Base-by-base conservation (phyloP, 306 rosid species). In the Albizia julibrissin region DNA sequence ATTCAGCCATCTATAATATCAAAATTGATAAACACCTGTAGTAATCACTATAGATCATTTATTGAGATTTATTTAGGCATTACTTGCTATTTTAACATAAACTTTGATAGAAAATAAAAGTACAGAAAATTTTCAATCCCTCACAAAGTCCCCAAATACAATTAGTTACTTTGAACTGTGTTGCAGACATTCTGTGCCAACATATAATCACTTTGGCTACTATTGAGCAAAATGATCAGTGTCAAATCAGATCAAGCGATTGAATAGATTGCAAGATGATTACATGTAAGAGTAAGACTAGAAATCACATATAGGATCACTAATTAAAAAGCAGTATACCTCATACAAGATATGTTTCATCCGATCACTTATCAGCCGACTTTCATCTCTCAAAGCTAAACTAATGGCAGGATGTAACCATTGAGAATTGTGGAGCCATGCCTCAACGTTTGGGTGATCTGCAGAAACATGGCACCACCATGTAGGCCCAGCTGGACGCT, bases 401-500 rank as follows among this genome's bases (percentile, higher is more conserved):
- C 95, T 89, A 72, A 96, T 88, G 27, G 99, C 99, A 79, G 99
- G 99, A 76, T 93, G 98, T 19, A 96, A 77, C 97, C 98, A 93
- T 74, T 88, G 97, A 76, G 97, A 92, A 88, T 22, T 91, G 75
- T 86, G 84, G 83, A 96, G 96, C 99, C 99, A 96, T 16, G 89
- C 69, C 71, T 84, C 88, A 83, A 88, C 82, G 12, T 83, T 82
- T 21, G 94, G 97, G 69, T 93, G 93, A 76, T 80, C 87, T 70
- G 97, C 97, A 85, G 89, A 84, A 78, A 96, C 89, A 88, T 96
- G 97, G 85, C 99, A 91, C 99, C 99, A 96, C 99, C 98, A 96
- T 72, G 54, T 83, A 16, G 99, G 99, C 66, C 99, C 99, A 42
- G 90, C 90, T 3, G 98, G 97, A 54, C 84, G 93, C 88, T 93